A percentile compares a stretch with the other conserved stretches of the same genome.
Conservation (phyloP, 331 rosid genomes). For the Acacia concinna region DNA sequence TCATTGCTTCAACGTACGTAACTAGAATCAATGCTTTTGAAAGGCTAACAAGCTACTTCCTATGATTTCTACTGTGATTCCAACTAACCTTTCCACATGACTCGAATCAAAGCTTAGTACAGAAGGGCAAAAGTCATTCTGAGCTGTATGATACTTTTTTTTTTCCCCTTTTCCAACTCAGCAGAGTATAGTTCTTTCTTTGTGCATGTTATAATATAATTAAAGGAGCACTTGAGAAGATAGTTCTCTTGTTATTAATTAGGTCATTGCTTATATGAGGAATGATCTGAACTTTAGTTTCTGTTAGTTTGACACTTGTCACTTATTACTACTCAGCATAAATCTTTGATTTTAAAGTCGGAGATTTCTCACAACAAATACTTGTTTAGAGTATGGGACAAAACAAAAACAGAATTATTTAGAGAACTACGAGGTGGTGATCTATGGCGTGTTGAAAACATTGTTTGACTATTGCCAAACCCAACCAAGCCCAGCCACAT, state of each 20-base stretch:
- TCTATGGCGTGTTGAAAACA: too few relatives aligned
- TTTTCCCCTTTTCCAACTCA: neutral
- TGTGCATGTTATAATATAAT: neutral
- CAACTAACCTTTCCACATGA: neutral
- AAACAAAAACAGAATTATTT: too few relatives aligned
- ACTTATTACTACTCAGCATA: neutral
- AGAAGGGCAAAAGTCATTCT: neutral
- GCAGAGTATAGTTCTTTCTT: neutral
- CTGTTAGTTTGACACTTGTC: neutral
- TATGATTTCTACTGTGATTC: neutral
- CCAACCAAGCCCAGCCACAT: too few relatives aligned
- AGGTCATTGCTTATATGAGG: too few relatives aligned
- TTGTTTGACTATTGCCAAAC: too few relatives aligned
- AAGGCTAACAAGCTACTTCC: neutral
- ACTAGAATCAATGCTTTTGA: conserved; percentile 11
- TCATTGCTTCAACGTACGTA: neutral
- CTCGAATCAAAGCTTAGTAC: neutral
- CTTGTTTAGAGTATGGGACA: too few relatives aligned
- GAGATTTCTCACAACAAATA: neutral
- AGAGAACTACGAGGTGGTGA: too few relatives aligned
- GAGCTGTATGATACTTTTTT: neutral
- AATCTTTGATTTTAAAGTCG: neutral
- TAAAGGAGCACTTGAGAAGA: neutral
- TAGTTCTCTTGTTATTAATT: too few relatives aligned
- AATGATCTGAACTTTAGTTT: neutral